Evolutionary conservation across 257 asterid genomes (phyloP), one percentile per base, ranked within the genome.

Genomic region (Echium plantagineum): DNA sequence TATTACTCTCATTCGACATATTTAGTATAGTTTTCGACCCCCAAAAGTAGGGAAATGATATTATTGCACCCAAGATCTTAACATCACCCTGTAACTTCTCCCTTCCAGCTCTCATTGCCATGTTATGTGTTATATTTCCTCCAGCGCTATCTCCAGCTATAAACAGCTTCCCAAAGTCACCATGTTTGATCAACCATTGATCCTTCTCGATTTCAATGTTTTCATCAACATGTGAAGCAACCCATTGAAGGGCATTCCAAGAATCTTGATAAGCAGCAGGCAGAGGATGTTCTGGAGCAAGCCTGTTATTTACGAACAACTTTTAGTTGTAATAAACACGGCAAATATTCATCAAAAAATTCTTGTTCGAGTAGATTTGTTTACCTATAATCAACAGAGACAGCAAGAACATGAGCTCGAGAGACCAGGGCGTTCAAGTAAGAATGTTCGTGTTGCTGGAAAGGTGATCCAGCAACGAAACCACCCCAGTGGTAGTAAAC

Each of bases 401-500:
- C 35, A 2, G 35, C 66, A 9, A 71, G 42, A 5, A 17, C 69
- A 17, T 65, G 58, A 31, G 77, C 56, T 10, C 32, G 57, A n/a
- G 64, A 71, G 2, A 55, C 65, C 2, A 75, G 18, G 1, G 30
- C 7, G 35, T 55, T 62, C 15, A 75, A 35, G 62, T 67, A 71
- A 15, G 62, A 55, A 63, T 71, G 76, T 59, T 62, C 2, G 0
- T 22, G 7, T 48, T 48, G 46, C 0, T 66, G 64, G 46, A 75
- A 75, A n/a, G 76, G 64, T 0, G 80, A 74, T 15, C 68, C 80
- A 15, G 67, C 48, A 24, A 62, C 59, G 19, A 74, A 69, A 5
- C 63, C 80, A 21, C 80, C 76, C 5, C 80, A 71, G 5, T 75
- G 80, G 69, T 63, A 75, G 31, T 71, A 75, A 9, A 66, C 58